Evolutionary conservation across 176 grass and related monocot species (phyloP).

Genomic region (Cocos nucifera): DNA sequence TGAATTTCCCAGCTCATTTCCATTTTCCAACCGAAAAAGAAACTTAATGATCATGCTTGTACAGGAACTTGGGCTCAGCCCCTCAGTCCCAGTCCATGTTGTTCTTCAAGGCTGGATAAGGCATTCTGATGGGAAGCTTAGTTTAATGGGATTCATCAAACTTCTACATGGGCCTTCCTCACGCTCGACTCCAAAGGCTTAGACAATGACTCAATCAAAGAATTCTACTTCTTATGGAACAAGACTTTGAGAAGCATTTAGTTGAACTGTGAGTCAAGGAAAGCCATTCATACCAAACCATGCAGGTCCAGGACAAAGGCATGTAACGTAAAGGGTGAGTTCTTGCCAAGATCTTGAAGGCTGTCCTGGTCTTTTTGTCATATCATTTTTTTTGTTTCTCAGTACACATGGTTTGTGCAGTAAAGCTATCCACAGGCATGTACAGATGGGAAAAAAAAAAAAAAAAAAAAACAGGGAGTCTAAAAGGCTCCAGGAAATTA

Average conservation of each 20-base stretch:
- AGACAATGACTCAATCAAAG: not conserved
- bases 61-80: slow-evolving; percentile 33
- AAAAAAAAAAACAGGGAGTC: not conserved
- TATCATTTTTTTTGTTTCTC: not conserved
- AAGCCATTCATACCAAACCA: not conserved
- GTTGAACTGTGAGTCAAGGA: not conserved
- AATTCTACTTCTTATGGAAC: not conserved
- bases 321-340: not conserved
- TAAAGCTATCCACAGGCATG: slow-evolving; percentile 3
- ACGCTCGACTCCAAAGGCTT: slow-evolving; percentile 16
- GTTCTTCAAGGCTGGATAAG: slow-evolving; percentile 35
- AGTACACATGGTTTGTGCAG: not conserved
- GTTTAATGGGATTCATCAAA: slow-evolving; percentile 34
- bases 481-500: too few relatives aligned
- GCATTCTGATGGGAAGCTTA: slow-evolving; percentile 37
- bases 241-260: too few relatives aligned
- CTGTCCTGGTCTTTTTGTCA: not conserved
- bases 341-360: not conserved
- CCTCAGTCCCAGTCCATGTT: slow-evolving; percentile 34
- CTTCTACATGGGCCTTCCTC: slow-evolving; percentile 36
- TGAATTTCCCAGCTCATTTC: too few relatives aligned
- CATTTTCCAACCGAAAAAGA: too few relatives aligned
- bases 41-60: not conserved
- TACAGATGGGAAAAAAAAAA: too few relatives aligned
- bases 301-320: not conserved